Base-by-base conservation (phyloP, 2,329 filamentous ascomycete species). In the Sporothrix pseudoabietina region DNA sequence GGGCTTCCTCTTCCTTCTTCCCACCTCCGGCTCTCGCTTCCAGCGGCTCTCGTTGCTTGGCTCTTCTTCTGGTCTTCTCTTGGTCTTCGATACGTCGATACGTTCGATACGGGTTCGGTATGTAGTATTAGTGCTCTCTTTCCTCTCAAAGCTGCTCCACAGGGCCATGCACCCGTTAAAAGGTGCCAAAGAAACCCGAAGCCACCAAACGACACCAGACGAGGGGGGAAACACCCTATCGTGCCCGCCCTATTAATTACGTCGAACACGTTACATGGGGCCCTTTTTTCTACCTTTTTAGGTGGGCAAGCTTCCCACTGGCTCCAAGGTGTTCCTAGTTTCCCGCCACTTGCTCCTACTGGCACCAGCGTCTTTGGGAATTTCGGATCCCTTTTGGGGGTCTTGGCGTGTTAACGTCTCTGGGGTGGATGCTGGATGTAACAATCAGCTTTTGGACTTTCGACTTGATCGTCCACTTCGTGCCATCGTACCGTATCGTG, bases 191-290 rank as follows among this genome's bases (percentile, higher is more conserved):
- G 14, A 19, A 19, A 49, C 14, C 44, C 44, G 44, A 49, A 49
- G 44, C 44, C 44, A 49, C 41, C 41, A 44, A 44, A 44, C 8
- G 41, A 44, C 41, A 44, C 44, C 44, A 49, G 19, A 49, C 12
- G 44, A 49, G 44, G 44, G 44, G 44, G 19, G 14, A 9, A 44
- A 14, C 41, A 6, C 41, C 41, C 41, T 44, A 10, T 44, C 12
- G 41, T 54, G 22, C 7, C 8, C 61, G 61, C 12, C 61, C n/a
- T 54, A 52, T 39, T 9, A 12, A 52, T 39, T 9, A 12, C 47
- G 5, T 55, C 39, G 49, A 71, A 63, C 54, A 71, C 69, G 69
- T 71, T 71, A 71, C 69, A 71, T 71, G 44, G 65, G 61, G 61
- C 61, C 65, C 1, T 32, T 52, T 52, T 66, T 26, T 35, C 26